Base-by-base conservation (phyloP, 768 basidiomycete genomes). In the Inosperma sp. region DNA sequence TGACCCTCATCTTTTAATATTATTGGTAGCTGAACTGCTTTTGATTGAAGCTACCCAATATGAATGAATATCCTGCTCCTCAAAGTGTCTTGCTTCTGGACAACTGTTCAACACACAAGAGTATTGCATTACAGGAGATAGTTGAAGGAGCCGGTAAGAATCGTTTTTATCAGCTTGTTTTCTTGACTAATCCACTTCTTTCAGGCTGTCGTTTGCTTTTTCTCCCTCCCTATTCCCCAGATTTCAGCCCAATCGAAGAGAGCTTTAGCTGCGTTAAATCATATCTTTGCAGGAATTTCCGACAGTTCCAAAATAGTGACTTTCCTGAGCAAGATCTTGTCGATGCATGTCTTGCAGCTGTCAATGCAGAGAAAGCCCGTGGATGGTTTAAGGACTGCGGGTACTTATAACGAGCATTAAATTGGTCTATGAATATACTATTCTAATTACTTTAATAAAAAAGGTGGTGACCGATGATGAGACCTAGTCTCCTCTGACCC, bases 181-280 rank as follows among this genome's bases (percentile, higher is more conserved):
- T 6, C 12, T 29, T 4, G n/a, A 10, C 25, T 17, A 4, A 29
- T 14, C 9, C 12, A 27, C 23, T 22, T 17, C 22, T 13, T 25
- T 16, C 22, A 55, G 63, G 63, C 8, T 55, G 54, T 26, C 33
- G 64, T 5, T 37, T 69, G 0, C 3, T 64, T 3, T 70, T 53
- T 49, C 54, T 69, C 1, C 68, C 66, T 6, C 56, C 67, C 1
- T 71, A 70, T 51, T 72, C 70, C 2, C 70, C 63, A 3, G 66
- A 71, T 44, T 56, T 70, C 22, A 70, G 67, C 40, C 68, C 66
- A 2, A 70, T 71, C 49, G 65, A 70, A 51, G 68, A 69, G 46
- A 60, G 56, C 3, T 70, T 68, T 36, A 59, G 55, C 21, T 48
- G 29, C 19, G 59, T 64, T 21, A 65, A 65, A 49, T 43, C 51